Evolutionary conservation across 2,329 filamentous ascomycete genomes (phyloP), one percentile per base, ranked within the genome.

Genomic region (Hypomyces rosellus): DNA sequence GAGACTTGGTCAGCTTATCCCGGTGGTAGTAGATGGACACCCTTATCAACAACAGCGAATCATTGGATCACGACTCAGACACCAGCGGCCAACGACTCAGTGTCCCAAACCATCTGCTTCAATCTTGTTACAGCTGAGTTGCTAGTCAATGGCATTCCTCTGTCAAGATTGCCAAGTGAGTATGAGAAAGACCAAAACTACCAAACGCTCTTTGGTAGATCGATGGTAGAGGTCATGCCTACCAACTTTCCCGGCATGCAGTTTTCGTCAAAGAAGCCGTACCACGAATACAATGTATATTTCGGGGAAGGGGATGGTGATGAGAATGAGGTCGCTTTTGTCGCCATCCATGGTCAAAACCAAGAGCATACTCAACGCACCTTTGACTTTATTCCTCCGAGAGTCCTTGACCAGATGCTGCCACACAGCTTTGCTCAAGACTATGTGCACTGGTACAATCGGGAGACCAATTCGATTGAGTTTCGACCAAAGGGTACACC

Each of bases 81-180:
- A 12, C 13, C 3, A 3, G 3, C 14, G 7, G 7, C 16, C 30
- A 20, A 11, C 25, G 25, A 30, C 6, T 30, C 25, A 6, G 25
- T 8, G 25, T 30, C 25, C 9, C 25, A 30, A 30, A 37, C 15
- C 12, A 66, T 78, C 3, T 70, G 75, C 22, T 74, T 74, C 54
- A 78, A 80, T 53, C 45, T 80, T 0, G 54, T 84, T 2, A 74
- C 68, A 0, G 78, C 74, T 0, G 66, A 74, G 20, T 62, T 85
- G 0, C 65, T 81, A 0, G 69, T 83, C 1, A 69, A 81, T 50
- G 78, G 79, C 0, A 39, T 64, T 1, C 78, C 76, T 0, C 55
- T 81, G 0, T 60, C 69, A 4, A 68, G 73, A 2, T 65, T 82
- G 0, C 79, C 79, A 0, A 3, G 11, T 0, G 53, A 69, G 0